Evolutionary conservation across 75 land plant genomes (phyloP).

Genomic region (Selaginella tamariscina): DNA sequence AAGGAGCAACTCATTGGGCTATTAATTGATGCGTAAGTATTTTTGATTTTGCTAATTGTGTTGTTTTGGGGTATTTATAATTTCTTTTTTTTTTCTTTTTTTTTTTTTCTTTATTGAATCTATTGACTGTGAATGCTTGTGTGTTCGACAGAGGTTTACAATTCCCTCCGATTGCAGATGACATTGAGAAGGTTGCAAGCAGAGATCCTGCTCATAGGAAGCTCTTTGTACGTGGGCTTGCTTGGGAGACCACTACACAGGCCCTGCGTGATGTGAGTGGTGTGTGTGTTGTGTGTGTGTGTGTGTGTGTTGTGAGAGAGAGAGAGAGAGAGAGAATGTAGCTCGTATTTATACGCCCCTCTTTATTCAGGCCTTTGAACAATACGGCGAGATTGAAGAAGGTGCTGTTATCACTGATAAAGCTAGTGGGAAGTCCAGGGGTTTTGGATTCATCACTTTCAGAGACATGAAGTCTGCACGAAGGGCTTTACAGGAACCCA

Average conservation of each 20-base stretch:
- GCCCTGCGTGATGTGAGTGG: not conserved
- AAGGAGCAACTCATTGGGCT: no score
- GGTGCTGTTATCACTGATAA: not conserved
- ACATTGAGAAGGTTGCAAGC: not conserved
- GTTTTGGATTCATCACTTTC: not conserved
- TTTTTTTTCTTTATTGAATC: not conserved
- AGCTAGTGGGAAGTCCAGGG: not conserved
- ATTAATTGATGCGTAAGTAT: no score
- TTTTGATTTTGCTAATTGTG: no score
- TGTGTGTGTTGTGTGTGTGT: no score
- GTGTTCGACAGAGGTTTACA: not conserved
- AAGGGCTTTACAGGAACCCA: not conserved
- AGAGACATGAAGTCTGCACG: not conserved
- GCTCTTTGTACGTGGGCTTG: conserved; percentile 1
- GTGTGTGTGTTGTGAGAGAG: no score
- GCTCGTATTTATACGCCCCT: not conserved
- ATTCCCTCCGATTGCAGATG: conserved; percentile 1
- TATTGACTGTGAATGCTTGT: not conserved
- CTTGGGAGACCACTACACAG: not conserved
- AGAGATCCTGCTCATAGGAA: conserved; percentile 3
- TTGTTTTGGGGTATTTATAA: no score
- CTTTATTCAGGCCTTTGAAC: not conserved
- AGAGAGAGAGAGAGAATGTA: not conserved
- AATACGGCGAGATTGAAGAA: not conserved
- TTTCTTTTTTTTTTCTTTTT: not conserved